Evolutionary conservation across 2,329 filamentous ascomycete species (phyloP).

Genomic region (Sporothrix humicola): DNA sequence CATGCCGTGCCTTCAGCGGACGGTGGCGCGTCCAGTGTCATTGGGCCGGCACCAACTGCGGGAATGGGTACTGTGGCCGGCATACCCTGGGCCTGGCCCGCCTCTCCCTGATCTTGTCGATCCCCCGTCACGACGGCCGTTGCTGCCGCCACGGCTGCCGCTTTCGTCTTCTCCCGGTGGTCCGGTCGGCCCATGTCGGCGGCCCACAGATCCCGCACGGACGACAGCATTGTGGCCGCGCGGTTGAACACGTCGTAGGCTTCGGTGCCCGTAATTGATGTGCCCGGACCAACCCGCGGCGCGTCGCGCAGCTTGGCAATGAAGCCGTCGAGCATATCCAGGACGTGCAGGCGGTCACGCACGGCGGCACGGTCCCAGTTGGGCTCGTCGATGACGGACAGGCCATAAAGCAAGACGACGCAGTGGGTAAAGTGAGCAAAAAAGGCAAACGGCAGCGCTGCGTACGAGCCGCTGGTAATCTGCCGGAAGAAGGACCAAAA

Average conservation of each 20-base stretch:
- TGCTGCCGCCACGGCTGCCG: neutral
- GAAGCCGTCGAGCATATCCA: slow-evolving; percentile 43
- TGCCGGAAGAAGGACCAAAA: slow-evolving; percentile 47
- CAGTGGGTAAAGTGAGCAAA: slow-evolving; percentile 47
- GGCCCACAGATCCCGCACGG: slow-evolving; percentile 36
- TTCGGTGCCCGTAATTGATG: neutral
- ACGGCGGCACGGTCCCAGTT: slow-evolving; percentile 48
- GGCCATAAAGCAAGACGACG: slow-evolving; percentile 44
- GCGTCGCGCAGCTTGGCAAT: slow-evolving; percentile 35
- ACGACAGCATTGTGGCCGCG: slow-evolving; percentile 22
- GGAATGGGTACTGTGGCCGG: too few relatives aligned
- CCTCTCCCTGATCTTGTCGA: neutral
- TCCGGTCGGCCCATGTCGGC: slow-evolving; percentile 12
- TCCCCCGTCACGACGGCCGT: neutral
- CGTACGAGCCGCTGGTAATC: slow-evolving; percentile 41
- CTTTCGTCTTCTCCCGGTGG: neutral
- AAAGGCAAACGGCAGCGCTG: slow-evolving; percentile 45
- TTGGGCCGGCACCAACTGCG: neutral
- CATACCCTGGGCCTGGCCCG: too few relatives aligned
- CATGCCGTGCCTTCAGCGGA: slow-evolving; percentile 4
- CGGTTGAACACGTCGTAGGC: slow-evolving; percentile 32
- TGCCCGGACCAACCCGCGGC: neutral
- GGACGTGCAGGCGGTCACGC: slow-evolving; percentile 44
- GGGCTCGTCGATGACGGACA: slow-evolving; percentile 47
- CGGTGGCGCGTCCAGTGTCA: slow-evolving; percentile 10